Base-by-base conservation (phyloP, 2,329 filamentous ascomycete species). In the Sporothrix curviconia region DNA sequence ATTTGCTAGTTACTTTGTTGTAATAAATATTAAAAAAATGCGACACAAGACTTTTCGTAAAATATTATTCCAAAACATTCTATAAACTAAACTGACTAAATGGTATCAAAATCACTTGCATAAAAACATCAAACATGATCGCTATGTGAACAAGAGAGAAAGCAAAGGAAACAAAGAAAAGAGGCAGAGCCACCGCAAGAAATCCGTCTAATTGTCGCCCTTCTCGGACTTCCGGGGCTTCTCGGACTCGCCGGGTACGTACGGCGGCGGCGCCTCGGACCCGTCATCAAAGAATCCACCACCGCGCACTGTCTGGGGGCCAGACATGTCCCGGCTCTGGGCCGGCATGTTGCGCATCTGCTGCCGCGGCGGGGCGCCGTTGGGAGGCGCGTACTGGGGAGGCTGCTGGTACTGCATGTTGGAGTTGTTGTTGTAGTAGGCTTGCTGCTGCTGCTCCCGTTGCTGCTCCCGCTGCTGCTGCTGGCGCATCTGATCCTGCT, bases 341-440 rank as follows among this genome's bases (percentile, higher is more conserved):
- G 46, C 17, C n/a, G 30, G n/a, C 30, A 36, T 24, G 11, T 49
- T 32, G 30, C 46, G 46, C 30, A 32, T 8, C 17, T 49, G 36
- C 46, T 22, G 34, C 28, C n/a, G 46, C 30, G 30, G 46, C n/a
- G n/a, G n/a, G n/a, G n/a, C n/a, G 46, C 46, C 30, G 11, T 49
- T 28, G 3, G 46, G 30, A 11, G 46, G 30, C 12, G 15, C 17
- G 30, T 24, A 49, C 17, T 49, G 46, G n/a, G n/a, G n/a, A n/a
- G n/a, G n/a, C 30, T 49, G 44, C 30, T 49, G 46, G 30, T 49
- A 36, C 30, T 49, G 46, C 46, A 49, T 49, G 14, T 49, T 49
- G 28, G 19, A 28, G 42, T 25, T 43, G 11, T 43, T 44, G 44
- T 32, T 49, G 25, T 30, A 36, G 30, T 36, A 19, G 30, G 15